Evolutionary conservation across 805 yeast genomes (phyloP), one percentile per base, ranked within the genome.

Genomic region (Maudiozyma bulderi): DNA sequence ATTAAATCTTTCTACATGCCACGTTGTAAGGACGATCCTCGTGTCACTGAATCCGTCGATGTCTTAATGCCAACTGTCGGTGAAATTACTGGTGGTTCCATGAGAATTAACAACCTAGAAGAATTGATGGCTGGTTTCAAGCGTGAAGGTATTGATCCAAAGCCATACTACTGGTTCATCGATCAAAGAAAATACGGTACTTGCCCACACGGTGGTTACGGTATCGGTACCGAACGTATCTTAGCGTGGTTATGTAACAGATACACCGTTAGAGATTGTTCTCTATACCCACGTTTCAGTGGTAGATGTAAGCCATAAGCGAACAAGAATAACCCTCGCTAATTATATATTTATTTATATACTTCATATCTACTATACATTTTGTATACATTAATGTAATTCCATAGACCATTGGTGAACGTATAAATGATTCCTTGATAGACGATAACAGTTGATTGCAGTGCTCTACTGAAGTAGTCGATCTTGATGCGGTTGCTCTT

Each of bases 51-150:
- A 72, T 86, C 96, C 46, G 99, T 93, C 43, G 99, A 93, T 70
- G 96, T 93, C 37, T 77, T 93, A 66, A 90, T 93, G 96, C 99
- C 99, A 61, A 91, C 87, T 60, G 99, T 93, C 51, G 99, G 99
- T 67, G 99, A 93, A 73, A 85, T 93, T 62, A 87, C 95, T 43
- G 99, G 99, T 69, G 99, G 99, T 51, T 91, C 98, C 44, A 93
- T 93, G 99, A 90, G 99, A 79, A 89, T 88, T 57, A 80, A 77
- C 54, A 80, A 81, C 60, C 71, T 77, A 52, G 88, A 87, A 42
- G 98, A 91, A 70, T 76, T 93, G 59, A 66, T 85, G 60, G 95
- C 81, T 44, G 97, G 96, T 46, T 85, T 91, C 77, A 82, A 83
- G 72, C 86, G 97, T 73, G 99, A 93, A 74, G 82, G 82, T 50